Evolutionary conservation across 1,284 basidiomycete genomes (phyloP).

Genomic region (Porphyrellus sp.): DNA sequence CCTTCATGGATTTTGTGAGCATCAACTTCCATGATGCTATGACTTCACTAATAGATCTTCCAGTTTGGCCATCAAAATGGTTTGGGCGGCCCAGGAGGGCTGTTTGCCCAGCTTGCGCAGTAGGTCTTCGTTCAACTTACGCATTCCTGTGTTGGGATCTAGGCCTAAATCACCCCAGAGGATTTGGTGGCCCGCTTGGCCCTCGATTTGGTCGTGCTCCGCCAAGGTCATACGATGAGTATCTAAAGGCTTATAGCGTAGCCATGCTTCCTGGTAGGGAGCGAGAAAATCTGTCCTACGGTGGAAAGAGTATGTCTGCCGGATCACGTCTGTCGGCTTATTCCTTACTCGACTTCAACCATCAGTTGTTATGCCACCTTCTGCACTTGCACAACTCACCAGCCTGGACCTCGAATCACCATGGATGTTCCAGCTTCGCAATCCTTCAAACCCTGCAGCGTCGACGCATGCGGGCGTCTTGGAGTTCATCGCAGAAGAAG

Average conservation of each 20-base stretch:
- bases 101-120: constrained; percentile 65
- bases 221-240: constrained; percentile 73
- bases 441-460: constrained; percentile 81
- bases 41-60: constrained; percentile 16
- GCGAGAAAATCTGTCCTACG: constrained; percentile 86
- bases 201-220: constrained; percentile 47
- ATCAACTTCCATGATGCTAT: not conserved
- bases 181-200: constrained; percentile 50
- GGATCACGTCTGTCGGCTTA: constrained; percentile 7
- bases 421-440: constrained; percentile 95
- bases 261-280: constrained; percentile 82
- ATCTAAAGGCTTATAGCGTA: constrained; percentile 83
- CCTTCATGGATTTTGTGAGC: constrained; percentile 63
- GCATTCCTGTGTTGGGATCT: constrained; percentile 7
- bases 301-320: constrained; percentile 87
- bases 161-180: constrained; percentile 37
- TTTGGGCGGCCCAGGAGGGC: constrained; percentile 44
- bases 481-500: constrained; percentile 98
- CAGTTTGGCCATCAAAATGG: constrained; percentile 56
- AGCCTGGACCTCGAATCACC: constrained; percentile 88
- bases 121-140: constrained; percentile 30
- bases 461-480: constrained; percentile 96
- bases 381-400: constrained; percentile 86
- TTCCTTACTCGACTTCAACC: constrained; percentile 4
- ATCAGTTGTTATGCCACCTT: constrained; percentile 95